A percentile compares a stretch with the other conserved stretches of the same genome.
Conservation (phyloP, 192 early-diverging fungal genomes). For the Rhizophlyctis rosea region DNA sequence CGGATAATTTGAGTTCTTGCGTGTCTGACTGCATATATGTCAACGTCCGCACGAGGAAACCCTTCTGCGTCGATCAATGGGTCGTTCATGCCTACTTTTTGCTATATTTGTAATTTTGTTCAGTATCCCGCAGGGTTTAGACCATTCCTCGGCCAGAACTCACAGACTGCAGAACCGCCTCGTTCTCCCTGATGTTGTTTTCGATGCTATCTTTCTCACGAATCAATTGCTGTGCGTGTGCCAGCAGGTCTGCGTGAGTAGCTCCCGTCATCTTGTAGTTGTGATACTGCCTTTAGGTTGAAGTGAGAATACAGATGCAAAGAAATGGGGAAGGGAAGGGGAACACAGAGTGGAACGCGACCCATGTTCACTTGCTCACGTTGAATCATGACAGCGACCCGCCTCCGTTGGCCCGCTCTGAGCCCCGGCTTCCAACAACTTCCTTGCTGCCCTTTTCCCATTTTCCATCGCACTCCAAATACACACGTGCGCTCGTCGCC, state of each 20-base stretch:
- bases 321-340: too few species aligned
- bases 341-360: too few species aligned
- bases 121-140: neutral
- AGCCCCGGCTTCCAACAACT: too few species aligned
- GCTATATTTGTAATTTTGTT: constrained; percentile 3
- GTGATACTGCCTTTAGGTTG: neutral
- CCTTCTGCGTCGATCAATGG: constrained; percentile 57
- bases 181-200: constrained; percentile 7
- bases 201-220: constrained; percentile 17
- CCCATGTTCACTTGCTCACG: too few species aligned
- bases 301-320: too few species aligned
- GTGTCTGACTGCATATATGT: constrained; percentile 56
- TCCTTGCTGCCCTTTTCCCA: too few species aligned
- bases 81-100: constrained; percentile 48
- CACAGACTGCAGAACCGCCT: constrained; percentile 21
- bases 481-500: too few species aligned
- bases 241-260: constrained; percentile 15
- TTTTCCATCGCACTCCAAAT: too few species aligned
- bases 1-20: constrained; percentile 46
- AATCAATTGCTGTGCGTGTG: constrained; percentile 20
- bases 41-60: constrained; percentile 69
- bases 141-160: neutral
- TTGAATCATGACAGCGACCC: too few species aligned
- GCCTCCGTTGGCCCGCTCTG: too few species aligned
- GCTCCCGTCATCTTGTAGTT: constrained; percentile 22